Conservation (phyloP, 176 grass and related monocot species). For the Triticum urartu region DNA sequence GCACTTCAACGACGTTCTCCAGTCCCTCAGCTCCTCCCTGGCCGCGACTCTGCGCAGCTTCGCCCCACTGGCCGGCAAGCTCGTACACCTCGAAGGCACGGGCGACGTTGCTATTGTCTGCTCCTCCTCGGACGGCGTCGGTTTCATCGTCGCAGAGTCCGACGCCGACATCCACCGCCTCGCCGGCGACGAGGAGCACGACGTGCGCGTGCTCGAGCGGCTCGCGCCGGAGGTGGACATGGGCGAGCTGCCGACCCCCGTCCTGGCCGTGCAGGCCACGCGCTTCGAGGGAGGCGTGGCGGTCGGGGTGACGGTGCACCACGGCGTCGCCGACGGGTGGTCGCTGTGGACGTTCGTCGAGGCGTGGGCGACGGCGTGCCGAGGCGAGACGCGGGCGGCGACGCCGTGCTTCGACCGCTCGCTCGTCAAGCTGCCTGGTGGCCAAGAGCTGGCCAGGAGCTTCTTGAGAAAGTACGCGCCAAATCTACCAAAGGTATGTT, state of each 20-base stretch:
- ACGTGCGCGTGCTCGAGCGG: conserved; percentile 21
- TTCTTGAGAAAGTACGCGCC: not conserved
- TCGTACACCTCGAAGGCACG: conserved; percentile 20
- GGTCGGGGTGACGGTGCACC: conserved; percentile 18
- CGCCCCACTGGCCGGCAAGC: conserved; percentile 40
- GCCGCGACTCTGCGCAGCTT: conserved; percentile 16
- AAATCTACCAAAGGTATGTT: conserved; percentile 18
- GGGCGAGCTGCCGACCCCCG: conserved; percentile 34
- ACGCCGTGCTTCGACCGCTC: conserved; percentile 6
- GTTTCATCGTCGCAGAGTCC: conserved; percentile 44
- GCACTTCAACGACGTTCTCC: conserved; percentile 18
- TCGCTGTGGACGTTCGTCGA: conserved; percentile 33
- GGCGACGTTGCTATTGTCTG: conserved; percentile 18
- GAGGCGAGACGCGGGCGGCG: not conserved
- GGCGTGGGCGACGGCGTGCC: conserved; percentile 17
- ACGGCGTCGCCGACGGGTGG: conserved; percentile 20
- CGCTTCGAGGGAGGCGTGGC: conserved; percentile 15
- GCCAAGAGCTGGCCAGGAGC: not conserved
- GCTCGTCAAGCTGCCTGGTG: not conserved
- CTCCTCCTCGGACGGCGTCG: conserved; percentile 22
- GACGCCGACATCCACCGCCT: conserved; percentile 35
- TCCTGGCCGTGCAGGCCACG: conserved; percentile 56
- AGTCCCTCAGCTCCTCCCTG: conserved; percentile 31
- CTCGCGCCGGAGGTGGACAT: conserved; percentile 42
- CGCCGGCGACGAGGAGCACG: conserved; percentile 21